Evolutionary conservation across 345 rosid genomes (phyloP).

Genomic region (Populus euphratica): DNA sequence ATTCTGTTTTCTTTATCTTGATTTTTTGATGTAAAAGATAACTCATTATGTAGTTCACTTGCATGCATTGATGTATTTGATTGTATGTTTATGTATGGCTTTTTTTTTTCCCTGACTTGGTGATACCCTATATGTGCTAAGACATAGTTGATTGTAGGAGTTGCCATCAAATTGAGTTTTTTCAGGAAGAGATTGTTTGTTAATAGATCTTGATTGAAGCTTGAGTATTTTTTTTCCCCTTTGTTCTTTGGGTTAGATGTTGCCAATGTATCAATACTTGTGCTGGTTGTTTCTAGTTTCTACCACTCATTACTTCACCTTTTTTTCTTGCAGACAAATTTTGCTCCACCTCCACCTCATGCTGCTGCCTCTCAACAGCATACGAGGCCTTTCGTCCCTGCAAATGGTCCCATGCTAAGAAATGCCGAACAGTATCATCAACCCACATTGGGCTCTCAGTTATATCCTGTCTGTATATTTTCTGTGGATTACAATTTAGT

Average conservation of each 20-base stretch:
- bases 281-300: not conserved
- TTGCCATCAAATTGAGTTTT: not conserved
- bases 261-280: not conserved
- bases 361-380: constrained; percentile 45
- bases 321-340: constrained; percentile 22
- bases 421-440: constrained; percentile 86
- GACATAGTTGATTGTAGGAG: not conserved
- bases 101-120: not conserved
- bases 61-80: not conserved
- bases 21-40: not conserved
- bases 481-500: constrained; percentile 6
- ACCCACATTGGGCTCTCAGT: constrained; percentile 64
- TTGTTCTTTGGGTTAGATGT: not conserved
- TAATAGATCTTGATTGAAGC: not conserved
- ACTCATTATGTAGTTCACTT: not conserved
- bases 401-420: constrained; percentile 67
- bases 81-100: not conserved
- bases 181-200: not conserved
- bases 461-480: constrained; percentile 63
- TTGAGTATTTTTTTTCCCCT: not conserved
- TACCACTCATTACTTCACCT: not conserved
- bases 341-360: constrained; percentile 49
- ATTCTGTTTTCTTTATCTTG: constrained; percentile 10
- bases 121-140: not conserved
- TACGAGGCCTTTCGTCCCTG: constrained; percentile 75